These are phyloP conservation scores for Glaciozyma antarctica DNA, from an alignment of 768 basidiomycete species.

Conservation along the genomic window DNA sequence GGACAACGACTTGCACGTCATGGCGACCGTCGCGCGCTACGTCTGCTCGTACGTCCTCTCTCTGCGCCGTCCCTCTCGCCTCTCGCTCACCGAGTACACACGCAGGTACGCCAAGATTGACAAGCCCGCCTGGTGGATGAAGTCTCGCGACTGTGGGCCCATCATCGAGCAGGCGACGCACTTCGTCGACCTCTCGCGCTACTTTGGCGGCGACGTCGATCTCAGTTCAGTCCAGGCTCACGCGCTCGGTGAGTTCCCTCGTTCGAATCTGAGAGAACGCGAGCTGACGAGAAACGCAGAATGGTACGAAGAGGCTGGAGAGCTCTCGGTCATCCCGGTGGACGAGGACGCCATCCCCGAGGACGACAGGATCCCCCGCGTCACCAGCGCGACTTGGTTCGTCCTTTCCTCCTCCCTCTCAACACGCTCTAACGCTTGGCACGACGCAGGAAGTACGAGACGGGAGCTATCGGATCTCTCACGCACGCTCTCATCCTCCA, in stretches of 20 bases:
- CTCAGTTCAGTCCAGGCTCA: constrained; percentile 60
- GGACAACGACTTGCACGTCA: constrained; percentile 86
- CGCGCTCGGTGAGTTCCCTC: constrained; percentile 54
- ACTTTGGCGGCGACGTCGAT: constrained; percentile 84
- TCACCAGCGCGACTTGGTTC: constrained; percentile 79
- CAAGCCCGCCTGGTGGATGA: constrained; percentile 90
- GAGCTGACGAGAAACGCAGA: constrained; percentile 26
- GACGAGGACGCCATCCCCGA: constrained; percentile 61
- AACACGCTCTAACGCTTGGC: background rate
- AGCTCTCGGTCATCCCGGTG: constrained; percentile 66
- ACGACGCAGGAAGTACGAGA: constrained; percentile 62
- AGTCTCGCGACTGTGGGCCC: constrained; percentile 58
- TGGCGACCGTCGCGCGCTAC: constrained; percentile 92
- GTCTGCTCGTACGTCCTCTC: constrained; percentile 64
- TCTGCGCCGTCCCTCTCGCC: background rate
- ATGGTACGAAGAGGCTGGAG: constrained; percentile 82
- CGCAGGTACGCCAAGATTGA: constrained; percentile 31
- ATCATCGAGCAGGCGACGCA: constrained; percentile 88
- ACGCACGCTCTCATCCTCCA: constrained; percentile 85
- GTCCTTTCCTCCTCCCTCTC: background rate
- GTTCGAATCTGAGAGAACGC: constrained; percentile 16
- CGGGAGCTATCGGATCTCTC: constrained; percentile 85
- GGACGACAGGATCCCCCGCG: constrained; percentile 85
- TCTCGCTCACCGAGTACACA: background rate
- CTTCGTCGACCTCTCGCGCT: constrained; percentile 44